phyloP scores from a whole-genome alignment of 371 early-diverging fungal species.

The Actinomucor elegans region DNA sequence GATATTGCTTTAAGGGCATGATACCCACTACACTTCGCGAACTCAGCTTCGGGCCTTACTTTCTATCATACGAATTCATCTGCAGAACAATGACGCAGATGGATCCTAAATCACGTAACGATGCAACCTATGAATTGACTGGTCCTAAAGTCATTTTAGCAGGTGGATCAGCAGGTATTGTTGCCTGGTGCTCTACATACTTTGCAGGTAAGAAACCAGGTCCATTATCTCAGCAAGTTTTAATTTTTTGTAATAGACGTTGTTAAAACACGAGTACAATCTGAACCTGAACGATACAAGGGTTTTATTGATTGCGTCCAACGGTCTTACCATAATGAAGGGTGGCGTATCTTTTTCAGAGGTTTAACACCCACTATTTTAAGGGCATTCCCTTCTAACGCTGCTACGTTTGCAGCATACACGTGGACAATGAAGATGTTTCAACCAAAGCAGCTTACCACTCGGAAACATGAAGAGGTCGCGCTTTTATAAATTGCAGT shows the following conservation, averaged over 20 bases:
- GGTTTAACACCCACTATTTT: slow-evolving; percentile 77
- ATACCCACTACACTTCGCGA: slow-evolving; percentile 67
- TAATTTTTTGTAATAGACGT: slow-evolving; percentile 52
- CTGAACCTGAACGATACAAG: slow-evolving; percentile 57
- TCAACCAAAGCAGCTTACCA: slow-evolving; percentile 4
- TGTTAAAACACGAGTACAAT: slow-evolving; percentile 77
- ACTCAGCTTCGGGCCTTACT: slow-evolving; percentile 79
- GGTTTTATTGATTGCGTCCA: slow-evolving; percentile 55
- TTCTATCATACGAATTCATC: slow-evolving; percentile 69
- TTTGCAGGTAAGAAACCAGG: slow-evolving; percentile 53
- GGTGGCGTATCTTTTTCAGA: slow-evolving; percentile 63
- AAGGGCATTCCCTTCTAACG: slow-evolving; percentile 87
- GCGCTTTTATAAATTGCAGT: too few species aligned
- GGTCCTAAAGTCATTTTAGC: slow-evolving; percentile 62
- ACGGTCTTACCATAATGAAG: slow-evolving; percentile 59
- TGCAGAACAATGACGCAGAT: slow-evolving; percentile 38
- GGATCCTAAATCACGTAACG: neutral
- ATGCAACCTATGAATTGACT: slow-evolving; percentile 38
- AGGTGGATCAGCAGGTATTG: slow-evolving; percentile 76
- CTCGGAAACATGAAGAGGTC: too few species aligned
- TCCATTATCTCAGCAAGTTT: neutral
- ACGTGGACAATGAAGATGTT: slow-evolving; percentile 53
- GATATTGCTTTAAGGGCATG: slow-evolving; percentile 65
- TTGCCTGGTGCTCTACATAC: slow-evolving; percentile 80
- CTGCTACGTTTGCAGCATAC: slow-evolving; percentile 74